Conservation (phyloP, 1,139 yeast genomes). For the Geotrichum citri-aurantii region DNA sequence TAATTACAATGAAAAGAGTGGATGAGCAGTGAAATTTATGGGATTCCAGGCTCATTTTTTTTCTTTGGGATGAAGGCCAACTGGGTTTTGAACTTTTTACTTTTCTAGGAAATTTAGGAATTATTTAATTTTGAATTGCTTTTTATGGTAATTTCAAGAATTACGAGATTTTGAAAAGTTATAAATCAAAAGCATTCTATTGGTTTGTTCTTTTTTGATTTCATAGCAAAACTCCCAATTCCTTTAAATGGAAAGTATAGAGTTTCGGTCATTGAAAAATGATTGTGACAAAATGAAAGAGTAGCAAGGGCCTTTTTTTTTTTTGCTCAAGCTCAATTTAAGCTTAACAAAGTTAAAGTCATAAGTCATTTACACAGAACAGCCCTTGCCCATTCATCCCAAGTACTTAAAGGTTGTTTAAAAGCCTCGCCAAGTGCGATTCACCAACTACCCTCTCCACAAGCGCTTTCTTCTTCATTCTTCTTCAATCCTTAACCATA, state of each 20-base stretch:
- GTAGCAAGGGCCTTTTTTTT: too few species aligned
- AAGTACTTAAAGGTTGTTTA: not conserved
- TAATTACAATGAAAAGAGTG: not conserved
- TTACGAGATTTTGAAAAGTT: slow-evolving; percentile 2
- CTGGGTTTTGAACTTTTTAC: not conserved
- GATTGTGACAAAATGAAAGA: not conserved
- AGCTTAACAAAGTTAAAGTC: too few species aligned
- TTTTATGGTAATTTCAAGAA: not conserved
- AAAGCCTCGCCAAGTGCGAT: not conserved
- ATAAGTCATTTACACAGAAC: not conserved
- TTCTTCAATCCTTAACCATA: not conserved
- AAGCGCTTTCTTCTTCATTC: not conserved
- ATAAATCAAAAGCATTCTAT: not conserved
- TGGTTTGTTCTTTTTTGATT: not conserved
- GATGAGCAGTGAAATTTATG: not conserved
- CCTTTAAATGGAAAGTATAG: not conserved
- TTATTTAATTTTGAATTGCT: not conserved
- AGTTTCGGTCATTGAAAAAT: not conserved
- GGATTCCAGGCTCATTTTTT: not conserved
- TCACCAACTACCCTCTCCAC: not conserved
- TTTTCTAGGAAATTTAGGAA: not conserved
- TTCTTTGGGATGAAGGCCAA: not conserved
- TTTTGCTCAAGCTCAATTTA: too few species aligned
- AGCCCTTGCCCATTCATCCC: not conserved
- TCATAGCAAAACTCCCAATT: not conserved